These are phyloP conservation scores for Amoebophrya sp. DNA, from an alignment of 169 alveolate species.

Conservation along the genomic window DNA sequence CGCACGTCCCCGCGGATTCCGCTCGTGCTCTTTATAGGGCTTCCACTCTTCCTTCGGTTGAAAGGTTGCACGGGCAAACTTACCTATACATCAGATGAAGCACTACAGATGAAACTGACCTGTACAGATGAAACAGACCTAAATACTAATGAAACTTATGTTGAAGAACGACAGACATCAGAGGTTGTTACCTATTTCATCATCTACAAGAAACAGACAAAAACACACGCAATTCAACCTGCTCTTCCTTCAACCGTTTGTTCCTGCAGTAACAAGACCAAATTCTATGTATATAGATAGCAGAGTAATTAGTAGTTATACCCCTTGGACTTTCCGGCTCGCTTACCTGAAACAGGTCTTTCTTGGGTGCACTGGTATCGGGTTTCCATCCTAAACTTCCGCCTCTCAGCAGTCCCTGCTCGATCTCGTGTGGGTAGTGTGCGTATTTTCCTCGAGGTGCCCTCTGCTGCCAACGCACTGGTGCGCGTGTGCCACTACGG, in stretches of 20 bases:
- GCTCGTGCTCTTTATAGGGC: not conserved
- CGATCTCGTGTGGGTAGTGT: not conserved
- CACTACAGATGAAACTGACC: too few relatives aligned
- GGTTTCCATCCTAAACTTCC: not conserved
- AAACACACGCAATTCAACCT: too few relatives aligned
- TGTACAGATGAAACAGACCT: too few relatives aligned
- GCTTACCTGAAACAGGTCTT: not conserved
- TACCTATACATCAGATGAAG: too few relatives aligned
- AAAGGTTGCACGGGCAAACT: not conserved
- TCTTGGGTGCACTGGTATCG: not conserved
- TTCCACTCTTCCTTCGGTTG: not conserved
- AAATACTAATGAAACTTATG: too few relatives aligned
- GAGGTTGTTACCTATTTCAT: too few relatives aligned
- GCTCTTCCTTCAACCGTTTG: too few relatives aligned
- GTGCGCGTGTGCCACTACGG: not conserved
- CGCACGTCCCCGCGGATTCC: not conserved
- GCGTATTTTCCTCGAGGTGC: not conserved
- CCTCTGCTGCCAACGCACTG: not conserved
- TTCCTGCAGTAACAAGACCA: too few relatives aligned
- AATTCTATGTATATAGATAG: too few relatives aligned
- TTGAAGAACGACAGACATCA: too few relatives aligned
- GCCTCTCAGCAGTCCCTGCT: not conserved
- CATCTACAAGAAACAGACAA: too few relatives aligned
- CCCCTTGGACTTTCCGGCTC: not conserved
- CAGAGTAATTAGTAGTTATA: too few relatives aligned